Evolutionary conservation across 179 eudicot species (phyloP).

Genomic region (Dionaea muscipula): DNA sequence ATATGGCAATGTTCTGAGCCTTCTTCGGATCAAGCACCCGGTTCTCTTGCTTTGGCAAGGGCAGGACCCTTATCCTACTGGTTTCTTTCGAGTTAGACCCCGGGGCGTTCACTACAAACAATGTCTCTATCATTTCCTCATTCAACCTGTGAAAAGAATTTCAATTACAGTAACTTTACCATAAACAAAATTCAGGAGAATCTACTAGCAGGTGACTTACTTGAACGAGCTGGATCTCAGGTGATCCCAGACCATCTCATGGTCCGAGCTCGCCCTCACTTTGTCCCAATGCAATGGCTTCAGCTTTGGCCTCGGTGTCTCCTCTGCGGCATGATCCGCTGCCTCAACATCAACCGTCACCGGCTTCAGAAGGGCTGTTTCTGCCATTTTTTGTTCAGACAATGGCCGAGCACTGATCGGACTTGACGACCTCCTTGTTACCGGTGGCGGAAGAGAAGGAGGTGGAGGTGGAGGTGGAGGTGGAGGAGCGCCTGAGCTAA

Average conservation of each 20-base stretch:
- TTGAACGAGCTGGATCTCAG: constrained; percentile 82
- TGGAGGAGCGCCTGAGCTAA: constrained; percentile 6
- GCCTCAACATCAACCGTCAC: constrained; percentile 23
- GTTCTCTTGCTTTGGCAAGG: constrained; percentile 44
- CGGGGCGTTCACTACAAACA: constrained; percentile 55
- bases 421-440: constrained; percentile 31
- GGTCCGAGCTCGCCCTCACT: constrained; percentile 84
- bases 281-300: constrained; percentile 98
- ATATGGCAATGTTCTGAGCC: constrained; percentile 93
- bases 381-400: constrained; percentile 19
- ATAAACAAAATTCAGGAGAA: neutral
- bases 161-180: neutral
- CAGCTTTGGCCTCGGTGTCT: constrained; percentile 52
- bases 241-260: constrained; percentile 97
- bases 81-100: constrained; percentile 42
- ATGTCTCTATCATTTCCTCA: constrained; percentile 91
- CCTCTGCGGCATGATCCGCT: constrained; percentile 22
- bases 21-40: constrained; percentile 88
- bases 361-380: constrained; percentile 26
- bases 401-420: constrained; percentile 27
- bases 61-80: constrained; percentile 27
- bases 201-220: constrained; percentile 24
- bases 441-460: constrained; percentile 27
- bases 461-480: constrained; percentile 28
- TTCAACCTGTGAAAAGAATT: constrained; percentile 41